Conservation (phyloP, 805 yeast genomes). For the Ogataea siamensis region DNA sequence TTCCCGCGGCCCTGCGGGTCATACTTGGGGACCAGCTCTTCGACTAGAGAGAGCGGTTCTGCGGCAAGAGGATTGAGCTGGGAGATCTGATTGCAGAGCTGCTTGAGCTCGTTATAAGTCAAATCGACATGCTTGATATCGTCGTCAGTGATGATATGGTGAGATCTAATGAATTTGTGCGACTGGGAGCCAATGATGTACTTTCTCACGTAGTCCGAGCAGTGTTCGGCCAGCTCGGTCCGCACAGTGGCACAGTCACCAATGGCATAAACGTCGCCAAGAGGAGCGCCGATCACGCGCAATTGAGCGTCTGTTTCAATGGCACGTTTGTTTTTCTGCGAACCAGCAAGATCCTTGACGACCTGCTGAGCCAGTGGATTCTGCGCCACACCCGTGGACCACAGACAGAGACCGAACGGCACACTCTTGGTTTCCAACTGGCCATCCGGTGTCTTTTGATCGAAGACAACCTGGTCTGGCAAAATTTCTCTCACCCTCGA, state of each 20-base stretch:
- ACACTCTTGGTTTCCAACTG: slow-evolving; percentile 45
- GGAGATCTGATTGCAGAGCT: slow-evolving; percentile 46
- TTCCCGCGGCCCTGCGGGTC: slow-evolving; percentile 48
- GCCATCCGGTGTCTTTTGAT: slow-evolving; percentile 44
- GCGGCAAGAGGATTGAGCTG: slow-evolving; percentile 56
- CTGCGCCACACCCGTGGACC: slow-evolving; percentile 77
- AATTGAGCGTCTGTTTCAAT: slow-evolving; percentile 73
- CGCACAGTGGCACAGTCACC: slow-evolving; percentile 72
- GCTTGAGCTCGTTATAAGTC: slow-evolving; percentile 47
- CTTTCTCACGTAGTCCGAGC: slow-evolving; percentile 48
- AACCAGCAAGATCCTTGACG: slow-evolving; percentile 43
- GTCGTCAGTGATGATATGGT: slow-evolving; percentile 42
- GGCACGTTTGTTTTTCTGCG: slow-evolving; percentile 65
- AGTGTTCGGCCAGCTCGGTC: slow-evolving; percentile 55
- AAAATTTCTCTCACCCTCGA: slow-evolving; percentile 60
- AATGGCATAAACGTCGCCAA: slow-evolving; percentile 66
- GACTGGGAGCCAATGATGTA: slow-evolving; percentile 44
- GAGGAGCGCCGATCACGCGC: slow-evolving; percentile 65
- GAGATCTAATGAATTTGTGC: slow-evolving; percentile 32
- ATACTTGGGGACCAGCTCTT: slow-evolving; percentile 51
- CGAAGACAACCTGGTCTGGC: slow-evolving; percentile 57
- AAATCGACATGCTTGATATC: slow-evolving; percentile 50
- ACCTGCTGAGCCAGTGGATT: slow-evolving; percentile 59
- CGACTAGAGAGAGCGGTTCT: slow-evolving; percentile 51
- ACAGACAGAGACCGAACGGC: slow-evolving; percentile 66